These are phyloP conservation scores for Inonotus hispidus DNA, from an alignment of 1,284 basidiomycete species.

Conservation along the genomic window DNA sequence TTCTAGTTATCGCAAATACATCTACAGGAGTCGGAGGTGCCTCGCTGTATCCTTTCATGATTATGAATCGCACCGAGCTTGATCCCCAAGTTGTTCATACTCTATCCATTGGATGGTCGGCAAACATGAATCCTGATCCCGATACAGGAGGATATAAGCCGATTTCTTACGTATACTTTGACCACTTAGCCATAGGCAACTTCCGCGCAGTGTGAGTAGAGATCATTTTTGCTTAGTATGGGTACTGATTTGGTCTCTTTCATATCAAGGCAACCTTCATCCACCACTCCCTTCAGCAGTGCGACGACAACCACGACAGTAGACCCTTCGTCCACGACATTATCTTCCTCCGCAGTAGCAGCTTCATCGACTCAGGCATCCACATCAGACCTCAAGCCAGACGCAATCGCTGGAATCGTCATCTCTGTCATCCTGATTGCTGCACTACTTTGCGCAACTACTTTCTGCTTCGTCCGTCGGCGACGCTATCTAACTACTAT, in stretches of 20 bases:
- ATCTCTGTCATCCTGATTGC: not conserved
- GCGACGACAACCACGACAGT: not conserved
- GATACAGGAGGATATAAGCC: not conserved
- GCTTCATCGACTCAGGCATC: not conserved
- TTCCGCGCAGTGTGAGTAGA: constrained; percentile 14
- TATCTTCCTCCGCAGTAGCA: not conserved
- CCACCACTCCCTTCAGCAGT: not conserved
- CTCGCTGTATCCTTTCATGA: not conserved
- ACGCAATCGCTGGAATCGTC: constrained; percentile 1
- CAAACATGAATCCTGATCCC: not conserved
- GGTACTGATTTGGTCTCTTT: not conserved
- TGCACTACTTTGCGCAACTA: not conserved
- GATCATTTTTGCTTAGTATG: not conserved
- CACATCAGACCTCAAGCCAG: not conserved
- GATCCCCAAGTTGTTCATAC: constrained; percentile 9
- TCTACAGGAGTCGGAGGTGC: constrained; percentile 1
- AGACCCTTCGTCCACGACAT: not conserved
- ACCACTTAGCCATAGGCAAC: constrained; percentile 11
- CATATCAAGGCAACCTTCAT: not conserved
- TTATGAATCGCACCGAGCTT: not conserved
- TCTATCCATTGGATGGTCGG: constrained; percentile 11
- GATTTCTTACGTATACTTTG: constrained; percentile 8
- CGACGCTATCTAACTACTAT: not conserved
- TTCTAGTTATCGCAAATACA: constrained; percentile 5
- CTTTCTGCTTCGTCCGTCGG: not conserved